Percentiles rank a stretch among this genome's conserved stretches.
phyloP scores from a whole-genome alignment of 441 rosid genomes.

The Populus hybrid region DNA sequence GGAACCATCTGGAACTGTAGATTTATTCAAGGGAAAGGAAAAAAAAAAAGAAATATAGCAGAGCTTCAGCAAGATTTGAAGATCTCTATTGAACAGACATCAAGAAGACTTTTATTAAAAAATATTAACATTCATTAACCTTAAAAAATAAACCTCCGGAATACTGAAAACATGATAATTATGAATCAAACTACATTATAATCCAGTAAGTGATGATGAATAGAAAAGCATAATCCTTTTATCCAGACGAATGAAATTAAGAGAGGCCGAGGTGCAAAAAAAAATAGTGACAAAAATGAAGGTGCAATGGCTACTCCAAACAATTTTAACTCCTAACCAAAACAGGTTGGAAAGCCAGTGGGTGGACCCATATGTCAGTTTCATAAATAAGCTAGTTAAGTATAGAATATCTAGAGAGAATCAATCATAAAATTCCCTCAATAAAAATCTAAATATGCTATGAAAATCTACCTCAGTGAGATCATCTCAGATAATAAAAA shows the following conservation, averaged over 20 bases:
- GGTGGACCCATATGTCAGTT: not conserved
- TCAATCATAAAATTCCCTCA: not conserved
- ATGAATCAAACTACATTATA: not conserved
- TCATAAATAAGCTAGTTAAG: not conserved
- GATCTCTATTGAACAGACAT: not conserved
- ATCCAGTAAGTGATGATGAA: not conserved
- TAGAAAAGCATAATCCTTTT: not conserved
- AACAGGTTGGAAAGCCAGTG: not conserved
- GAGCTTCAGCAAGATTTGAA: not conserved
- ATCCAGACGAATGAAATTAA: not conserved
- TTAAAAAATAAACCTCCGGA: not conserved
- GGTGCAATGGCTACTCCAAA: not conserved
- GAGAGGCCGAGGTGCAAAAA: not conserved
- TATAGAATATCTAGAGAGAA: not conserved
- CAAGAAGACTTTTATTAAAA: not conserved
- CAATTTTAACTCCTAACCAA: not conserved
- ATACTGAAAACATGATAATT: not conserved
- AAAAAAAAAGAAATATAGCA: too few species aligned
- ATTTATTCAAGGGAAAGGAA: not conserved
- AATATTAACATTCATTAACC: not conserved
- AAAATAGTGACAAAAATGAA: not conserved
- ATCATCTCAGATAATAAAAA: not conserved
- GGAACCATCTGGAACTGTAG: not conserved
- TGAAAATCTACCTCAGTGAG: not conserved
- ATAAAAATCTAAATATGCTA: not conserved